Evolutionary conservation across 163 green algal genomes (phyloP).

Genomic region (Picocystis sp.): DNA sequence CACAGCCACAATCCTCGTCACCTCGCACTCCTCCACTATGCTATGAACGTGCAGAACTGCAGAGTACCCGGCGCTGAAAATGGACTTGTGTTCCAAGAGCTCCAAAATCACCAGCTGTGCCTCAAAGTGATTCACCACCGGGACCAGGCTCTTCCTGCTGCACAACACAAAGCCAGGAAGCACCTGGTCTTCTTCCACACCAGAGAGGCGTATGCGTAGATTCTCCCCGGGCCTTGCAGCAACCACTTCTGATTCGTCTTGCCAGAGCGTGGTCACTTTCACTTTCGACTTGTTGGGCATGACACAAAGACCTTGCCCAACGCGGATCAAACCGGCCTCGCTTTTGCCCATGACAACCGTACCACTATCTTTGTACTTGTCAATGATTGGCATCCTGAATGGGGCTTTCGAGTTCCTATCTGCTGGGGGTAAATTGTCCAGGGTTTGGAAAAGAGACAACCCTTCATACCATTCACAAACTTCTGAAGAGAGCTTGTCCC

Average conservation of each 20-base stretch:
- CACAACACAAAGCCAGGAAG: slow-evolving; percentile 39
- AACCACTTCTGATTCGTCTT: slow-evolving; percentile 76
- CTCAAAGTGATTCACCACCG: slow-evolving; percentile 5
- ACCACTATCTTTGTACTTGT: slow-evolving; percentile 96
- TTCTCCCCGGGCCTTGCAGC: slow-evolving; percentile 75
- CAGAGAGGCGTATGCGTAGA: slow-evolving; percentile 69
- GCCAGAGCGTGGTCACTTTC: slow-evolving; percentile 73
- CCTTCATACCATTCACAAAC: slow-evolving; percentile 57
- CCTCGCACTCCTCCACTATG: slow-evolving; percentile 89
- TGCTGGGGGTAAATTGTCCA: slow-evolving; percentile 20
- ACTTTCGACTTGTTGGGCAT: slow-evolving; percentile 78
- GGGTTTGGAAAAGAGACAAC: slow-evolving; percentile 55
- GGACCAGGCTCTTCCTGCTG: slow-evolving; percentile 7
- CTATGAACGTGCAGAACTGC: slow-evolving; percentile 88
- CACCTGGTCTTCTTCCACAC: slow-evolving; percentile 75
- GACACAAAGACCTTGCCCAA: slow-evolving; percentile 64
- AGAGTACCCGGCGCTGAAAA: slow-evolving; percentile 37
- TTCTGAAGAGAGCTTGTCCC: slow-evolving; percentile 33
- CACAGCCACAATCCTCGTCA: slow-evolving; percentile 58
- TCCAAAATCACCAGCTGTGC: slow-evolving; percentile 48
- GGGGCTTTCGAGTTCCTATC: slow-evolving; percentile 28
- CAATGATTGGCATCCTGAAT: slow-evolving; percentile 92
- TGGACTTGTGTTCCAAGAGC: slow-evolving; percentile 69
- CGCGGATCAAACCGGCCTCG: slow-evolving; percentile 70
- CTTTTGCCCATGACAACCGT: slow-evolving; percentile 96